Base-by-base conservation (phyloP, 108 stramenopile genomes). In the Nitzschia sp. region DNA sequence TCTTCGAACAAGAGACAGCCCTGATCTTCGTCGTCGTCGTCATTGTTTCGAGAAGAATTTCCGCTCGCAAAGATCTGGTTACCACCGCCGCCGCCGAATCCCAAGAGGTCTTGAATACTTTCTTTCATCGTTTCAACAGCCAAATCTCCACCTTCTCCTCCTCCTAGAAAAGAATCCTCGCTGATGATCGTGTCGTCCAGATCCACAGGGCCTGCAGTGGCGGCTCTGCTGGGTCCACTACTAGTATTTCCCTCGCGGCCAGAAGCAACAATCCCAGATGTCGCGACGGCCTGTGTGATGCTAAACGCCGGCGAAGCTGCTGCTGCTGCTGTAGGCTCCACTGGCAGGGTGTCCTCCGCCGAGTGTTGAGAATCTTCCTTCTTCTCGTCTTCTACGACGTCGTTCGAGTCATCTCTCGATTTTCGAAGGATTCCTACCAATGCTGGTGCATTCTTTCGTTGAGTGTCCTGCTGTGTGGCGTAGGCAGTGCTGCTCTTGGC, bases 1-100 rank as follows among this genome's bases (percentile, higher is more conserved):
- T 66, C 65, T 66, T 66, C 52, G 22, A 66, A 66, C 13, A 54
- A 25, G 48, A 66, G 53, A 36, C 65, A 66, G n/a, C 27, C 54
- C 2, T 55, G 56, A 46, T 61, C 69, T 21, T 61, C 59, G 25
- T 71, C 54, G 26, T 35, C 26, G 19, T 69, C 57, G 2, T 30
- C 57, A 13, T 47, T 38, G n/a, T n/a, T n/a, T n/a, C n/a, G n/a
- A 55, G 23, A 27, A 57, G 36, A 30, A 56, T 19, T 8, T 29
- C 9, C 55, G n/a, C n/a, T n/a, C 21, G 6, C 17, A 32, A 3
- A 8, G 9, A 8, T 61, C 3, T 61, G 35, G 11, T 61, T 41
- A 13, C 15, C 15, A n/a, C 8, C 19, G 23, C 59, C 22, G 38
- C 3, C 38, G 53, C 13, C 4, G 34, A 54, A 13, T 19, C 54